Base-by-base conservation (phyloP, 345 rosid genomes). In the Salix koriyanagi region DNA sequence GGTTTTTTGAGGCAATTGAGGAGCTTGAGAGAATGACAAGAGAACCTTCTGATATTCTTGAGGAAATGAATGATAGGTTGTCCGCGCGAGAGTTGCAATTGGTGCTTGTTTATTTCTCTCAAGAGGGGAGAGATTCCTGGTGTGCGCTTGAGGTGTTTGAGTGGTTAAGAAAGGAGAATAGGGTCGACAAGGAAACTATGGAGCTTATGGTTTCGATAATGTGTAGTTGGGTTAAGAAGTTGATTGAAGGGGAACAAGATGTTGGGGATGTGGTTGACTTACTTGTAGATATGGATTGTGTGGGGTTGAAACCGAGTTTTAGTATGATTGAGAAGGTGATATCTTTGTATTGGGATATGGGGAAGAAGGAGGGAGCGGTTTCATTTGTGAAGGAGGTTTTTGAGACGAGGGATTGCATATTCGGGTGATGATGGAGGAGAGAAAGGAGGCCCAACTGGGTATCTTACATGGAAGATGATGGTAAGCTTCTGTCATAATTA, bases 401-500 rank as follows among this genome's bases (percentile, higher is more conserved):
- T 94, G 79, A 84, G 81, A 11, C 82, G 95, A 32, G 88, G 85
- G n/a, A 84, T 87, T 71, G 79, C 85, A 26, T 81, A 83, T 81
- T 83, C 81, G 1, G 84, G 79, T 32, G 85, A 78, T 54, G 88
- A 84, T 61, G 87, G 83, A 26, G 86, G 85, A 37, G 90, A 86
- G 44, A 90, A 91, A 74, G 97, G 97, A 64, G 98, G 98, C 39
- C 97, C 98, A 12, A 80, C 86, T 46, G 98, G 98, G 5, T 92
- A 92, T 85, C 97, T 94, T 82, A 92, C 94, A 44, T 94, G 98
- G 98, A 92, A 94, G 85, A 79, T 94, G 88, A 92, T 91, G 98
- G 97, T 94, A 87, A 76, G 86, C 64, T 67, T 65, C 23, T 77
- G 14, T 60, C 42, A 46, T 58, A 66, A 70, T 48, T 3, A 6